A percentile compares a stretch with the other conserved stretches of the same genome.
phyloP scores from a whole-genome alignment of 805 yeast species.

The Metschnikowia chrysomelidarum region DNA sequence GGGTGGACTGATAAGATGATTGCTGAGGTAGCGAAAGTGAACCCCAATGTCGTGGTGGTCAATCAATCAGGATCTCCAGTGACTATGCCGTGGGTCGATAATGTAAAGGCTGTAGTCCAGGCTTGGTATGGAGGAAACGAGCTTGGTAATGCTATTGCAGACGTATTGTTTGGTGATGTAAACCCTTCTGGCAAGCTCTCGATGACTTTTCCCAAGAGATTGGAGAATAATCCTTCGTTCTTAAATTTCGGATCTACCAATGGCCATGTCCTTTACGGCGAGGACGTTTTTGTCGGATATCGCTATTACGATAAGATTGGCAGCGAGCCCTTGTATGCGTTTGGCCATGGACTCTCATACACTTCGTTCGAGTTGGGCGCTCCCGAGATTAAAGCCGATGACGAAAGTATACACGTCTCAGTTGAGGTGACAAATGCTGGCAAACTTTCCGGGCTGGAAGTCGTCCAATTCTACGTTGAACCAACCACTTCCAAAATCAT shows the following conservation, averaged over 20 bases:
- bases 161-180: conserved; percentile 31
- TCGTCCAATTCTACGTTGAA: conserved; percentile 28
- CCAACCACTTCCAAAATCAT: conserved; percentile 19
- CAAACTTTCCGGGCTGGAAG: conserved; percentile 26
- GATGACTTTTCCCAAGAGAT: conserved; percentile 24
- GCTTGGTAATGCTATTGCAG: conserved; percentile 32
- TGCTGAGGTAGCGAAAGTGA: conserved; percentile 25
- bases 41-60: conserved; percentile 30
- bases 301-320: conserved; percentile 29
- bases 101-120: conserved; percentile 27
- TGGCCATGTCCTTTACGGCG: conserved; percentile 34
- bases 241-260: conserved; percentile 29
- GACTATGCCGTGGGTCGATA: conserved; percentile 29
- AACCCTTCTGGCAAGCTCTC: conserved; percentile 33
- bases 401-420: conserved; percentile 17
- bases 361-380: conserved; percentile 22
- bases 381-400: conserved; percentile 18
- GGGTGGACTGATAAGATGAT: conserved; percentile 28
- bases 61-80: conserved; percentile 37
- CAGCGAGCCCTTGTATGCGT: conserved; percentile 29
- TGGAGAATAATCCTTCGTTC: conserved; percentile 29
- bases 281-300: conserved; percentile 33
- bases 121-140: conserved; percentile 40
- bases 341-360: conserved; percentile 33
- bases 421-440: conserved; percentile 26